Evolutionary conservation across 1,284 basidiomycete species (phyloP), one percentile per base, ranked within the genome.

Genomic region (Sparassis latifolia): DNA sequence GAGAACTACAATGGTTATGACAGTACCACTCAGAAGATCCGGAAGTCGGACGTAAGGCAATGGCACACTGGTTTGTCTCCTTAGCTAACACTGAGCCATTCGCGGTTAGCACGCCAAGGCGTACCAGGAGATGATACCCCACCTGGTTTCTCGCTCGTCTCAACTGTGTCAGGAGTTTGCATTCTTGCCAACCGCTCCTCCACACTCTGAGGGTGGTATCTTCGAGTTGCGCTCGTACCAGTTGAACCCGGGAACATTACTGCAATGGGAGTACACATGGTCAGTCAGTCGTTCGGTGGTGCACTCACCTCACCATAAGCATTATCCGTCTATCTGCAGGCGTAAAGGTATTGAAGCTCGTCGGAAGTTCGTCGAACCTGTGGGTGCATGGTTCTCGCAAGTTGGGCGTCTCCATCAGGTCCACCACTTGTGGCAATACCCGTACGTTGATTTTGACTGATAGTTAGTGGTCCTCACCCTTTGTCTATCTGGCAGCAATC

Each of bases 221-320:
- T 97, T 95, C 64, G 94, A 97, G 69, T 72, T 97, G 63, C 78
- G 94, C 58, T 84, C 80, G 42, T 97, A 97, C 69, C 82, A 87
- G 62, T 67, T 90, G 51, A 81, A 82, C 58, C 90, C 94, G 1
- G 95, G 94, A 10, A 84, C 84, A 7, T 73, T 97, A 48, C 70
- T 97, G 49, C 92, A 97, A 63, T 97, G 94, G 94, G 94, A 97
- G 65, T 77, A 81, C 51, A 78, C 91, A 54, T 97, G 95, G 94
- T 91, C 47, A 52, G 77, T 59, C 37, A 43, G 10, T 42, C 38
- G 33, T 44, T 48, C 45, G 28, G 6, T 27, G 10, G 5, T 27
- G 10, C 20, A 42, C 9, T 42, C 40, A 10, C 20, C 6, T 28
- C 40, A 28, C 20, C 20, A 28, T 42, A 6, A 6, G 10, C 6